These are phyloP conservation scores for Drosera spatulata DNA, from an alignment of 179 eudicot genomes.

Conservation along the genomic window DNA sequence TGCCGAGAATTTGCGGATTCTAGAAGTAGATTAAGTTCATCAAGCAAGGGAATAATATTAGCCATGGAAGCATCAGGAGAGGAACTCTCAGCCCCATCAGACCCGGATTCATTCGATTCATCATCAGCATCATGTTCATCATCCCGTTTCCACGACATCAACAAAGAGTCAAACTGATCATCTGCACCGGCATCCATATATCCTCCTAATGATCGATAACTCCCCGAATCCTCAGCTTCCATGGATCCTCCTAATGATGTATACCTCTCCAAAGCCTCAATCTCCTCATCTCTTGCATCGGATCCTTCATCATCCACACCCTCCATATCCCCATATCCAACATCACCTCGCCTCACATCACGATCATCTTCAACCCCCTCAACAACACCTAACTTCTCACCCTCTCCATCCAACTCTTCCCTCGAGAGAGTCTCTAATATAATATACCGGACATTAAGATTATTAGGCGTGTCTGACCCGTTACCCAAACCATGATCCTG, in stretches of 20 bases:
- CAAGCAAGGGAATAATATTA: slow-evolving; percentile 87
- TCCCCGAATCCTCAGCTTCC: slow-evolving; percentile 24
- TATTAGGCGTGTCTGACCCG: slow-evolving; percentile 9
- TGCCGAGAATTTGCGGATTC: slow-evolving; percentile 41
- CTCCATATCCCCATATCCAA: background rate
- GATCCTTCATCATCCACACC: slow-evolving; percentile 3
- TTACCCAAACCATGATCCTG: slow-evolving; percentile 12
- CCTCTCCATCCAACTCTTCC: background rate
- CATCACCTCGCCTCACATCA: no score
- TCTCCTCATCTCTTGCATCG: slow-evolving; percentile 11
- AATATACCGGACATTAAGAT: slow-evolving; percentile 15
- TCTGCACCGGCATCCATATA: slow-evolving; percentile 27
- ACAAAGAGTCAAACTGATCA: slow-evolving; percentile 36
- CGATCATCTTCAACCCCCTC: background rate
- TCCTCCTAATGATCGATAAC: slow-evolving; percentile 29
- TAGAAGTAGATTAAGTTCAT: slow-evolving; percentile 85
- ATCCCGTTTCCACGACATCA: slow-evolving; percentile 47
- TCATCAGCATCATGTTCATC: slow-evolving; percentile 22
- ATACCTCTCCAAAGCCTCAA: no score
- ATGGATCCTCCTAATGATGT: slow-evolving; percentile 12
- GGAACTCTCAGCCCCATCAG: slow-evolving; percentile 87
- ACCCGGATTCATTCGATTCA: slow-evolving; percentile 44
- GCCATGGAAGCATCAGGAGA: slow-evolving; percentile 97
- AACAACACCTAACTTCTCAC: slow-evolving; percentile 3
- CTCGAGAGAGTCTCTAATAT: background rate